A percentile compares a stretch with the other conserved stretches of the same genome.
Conservation (phyloP, 177 flowering plant genomes). For the Vitis hybrid region DNA sequence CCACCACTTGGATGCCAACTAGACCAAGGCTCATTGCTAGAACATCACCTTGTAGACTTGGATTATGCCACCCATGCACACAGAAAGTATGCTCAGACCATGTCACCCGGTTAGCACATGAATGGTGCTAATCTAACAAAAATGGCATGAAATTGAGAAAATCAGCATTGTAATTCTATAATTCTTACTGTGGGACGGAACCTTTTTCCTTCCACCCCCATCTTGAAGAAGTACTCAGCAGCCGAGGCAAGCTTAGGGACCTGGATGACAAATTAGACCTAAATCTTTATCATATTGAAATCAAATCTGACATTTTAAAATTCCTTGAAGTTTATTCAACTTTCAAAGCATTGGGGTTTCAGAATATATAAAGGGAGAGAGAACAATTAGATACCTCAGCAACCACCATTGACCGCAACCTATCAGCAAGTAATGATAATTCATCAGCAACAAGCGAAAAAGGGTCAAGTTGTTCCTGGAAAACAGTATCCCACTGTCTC, state of each 20-base stretch:
- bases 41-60: no score
- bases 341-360: background rate
- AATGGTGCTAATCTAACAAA: background rate
- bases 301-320: background rate
- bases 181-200: conserved; percentile 84
- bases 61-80: no score
- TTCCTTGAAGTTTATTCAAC: background rate
- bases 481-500: background rate
- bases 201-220: conserved; percentile 97
- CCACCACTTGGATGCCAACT: no score
- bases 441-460: conserved; percentile 98
- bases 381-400: conserved; percentile 65
- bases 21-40: no score
- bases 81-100: no score
- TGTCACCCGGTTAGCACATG: no score
- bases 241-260: conserved; percentile 97
- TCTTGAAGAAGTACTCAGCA: conserved; percentile 93
- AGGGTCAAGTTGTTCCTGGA: conserved; percentile 81
- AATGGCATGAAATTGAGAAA: background rate
- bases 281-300: conserved; percentile 5
- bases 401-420: conserved; percentile 82
- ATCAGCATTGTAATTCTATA: background rate
- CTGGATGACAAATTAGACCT: conserved; percentile 26
- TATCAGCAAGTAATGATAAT: conserved; percentile 64
- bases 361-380: background rate